Conservation (phyloP, 306 rosid genomes). For the Malus asiatica region DNA sequence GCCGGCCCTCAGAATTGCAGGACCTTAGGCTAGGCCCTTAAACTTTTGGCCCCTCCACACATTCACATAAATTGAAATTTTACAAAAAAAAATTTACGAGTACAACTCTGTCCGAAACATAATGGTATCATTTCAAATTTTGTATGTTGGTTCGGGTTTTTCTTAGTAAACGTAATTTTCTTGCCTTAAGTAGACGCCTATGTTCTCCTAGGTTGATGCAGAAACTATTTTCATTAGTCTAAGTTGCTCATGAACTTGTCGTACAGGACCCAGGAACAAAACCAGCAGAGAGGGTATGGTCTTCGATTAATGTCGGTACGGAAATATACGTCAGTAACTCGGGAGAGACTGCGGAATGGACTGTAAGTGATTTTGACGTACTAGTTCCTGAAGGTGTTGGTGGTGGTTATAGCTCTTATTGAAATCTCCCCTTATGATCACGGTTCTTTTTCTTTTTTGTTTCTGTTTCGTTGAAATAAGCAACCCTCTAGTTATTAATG, state of each 20-base stretch:
- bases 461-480: not conserved
- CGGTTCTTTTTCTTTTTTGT: not conserved
- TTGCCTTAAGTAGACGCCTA: not conserved
- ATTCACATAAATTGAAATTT: not conserved
- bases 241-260: not conserved
- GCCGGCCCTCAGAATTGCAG: not conserved
- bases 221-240: not conserved
- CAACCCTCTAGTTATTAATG: not conserved
- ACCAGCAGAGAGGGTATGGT: conserved; percentile 42
- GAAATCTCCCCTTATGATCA: not conserved
- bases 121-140: too few species aligned
- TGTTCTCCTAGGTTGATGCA: not conserved
- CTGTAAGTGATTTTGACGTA: conserved; percentile 44
- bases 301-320: conserved; percentile 40
- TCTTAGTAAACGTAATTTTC: not conserved
- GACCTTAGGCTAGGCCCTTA: not conserved
- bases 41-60: not conserved
- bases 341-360: conserved; percentile 41
- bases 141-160: not conserved
- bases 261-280: conserved; percentile 46
- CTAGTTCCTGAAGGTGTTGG: conserved; percentile 24
- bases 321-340: conserved; percentile 33
- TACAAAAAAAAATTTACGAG: not conserved
- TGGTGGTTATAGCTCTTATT: not conserved
- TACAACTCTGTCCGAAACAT: too few species aligned